These are phyloP conservation scores for Saprolegnia diclina DNA, from an alignment of 352 stramenopile species.

Conservation along the genomic window DNA sequence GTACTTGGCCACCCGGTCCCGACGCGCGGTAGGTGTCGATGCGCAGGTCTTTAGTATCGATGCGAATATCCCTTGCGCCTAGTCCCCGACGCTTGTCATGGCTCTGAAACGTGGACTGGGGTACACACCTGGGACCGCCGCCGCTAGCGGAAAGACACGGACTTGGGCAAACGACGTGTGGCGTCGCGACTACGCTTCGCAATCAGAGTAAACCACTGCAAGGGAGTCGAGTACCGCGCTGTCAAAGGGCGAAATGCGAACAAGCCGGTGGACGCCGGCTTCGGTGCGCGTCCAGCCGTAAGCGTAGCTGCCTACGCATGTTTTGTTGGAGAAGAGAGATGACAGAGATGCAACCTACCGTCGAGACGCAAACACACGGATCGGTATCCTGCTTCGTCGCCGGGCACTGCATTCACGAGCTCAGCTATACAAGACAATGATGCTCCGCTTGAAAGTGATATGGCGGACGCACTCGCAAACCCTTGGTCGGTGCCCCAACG, in stretches of 20 bases:
- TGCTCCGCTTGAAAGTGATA: constrained; percentile 34
- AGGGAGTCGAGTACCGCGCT: constrained; percentile 65
- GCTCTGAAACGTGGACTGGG: no score
- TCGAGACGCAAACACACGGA: constrained; percentile 54
- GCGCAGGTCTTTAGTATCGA: constrained; percentile 84
- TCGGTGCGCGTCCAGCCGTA: constrained; percentile 93
- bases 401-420: constrained; percentile 81
- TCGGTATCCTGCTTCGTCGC: constrained; percentile 67
- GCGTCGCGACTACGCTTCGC: constrained; percentile 37
- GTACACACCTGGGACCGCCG: constrained; percentile 26
- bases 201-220: not conserved
- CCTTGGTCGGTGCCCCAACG: constrained; percentile 45
- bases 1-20: constrained; percentile 84
- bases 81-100: not conserved
- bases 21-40: constrained; percentile 92
- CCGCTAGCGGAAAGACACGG: constrained; percentile 60
- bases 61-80: constrained; percentile 40
- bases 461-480: constrained; percentile 31
- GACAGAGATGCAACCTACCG: constrained; percentile 24
- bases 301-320: constrained; percentile 46
- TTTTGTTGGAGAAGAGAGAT: not conserved
- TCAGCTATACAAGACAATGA: constrained; percentile 49
- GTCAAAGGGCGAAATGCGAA: constrained; percentile 94
- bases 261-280: constrained; percentile 93
- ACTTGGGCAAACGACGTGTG: constrained; percentile 95